Evolutionary conservation across 176 grass and related monocot genomes (phyloP).

Genomic region (Cenchrus americanus): DNA sequence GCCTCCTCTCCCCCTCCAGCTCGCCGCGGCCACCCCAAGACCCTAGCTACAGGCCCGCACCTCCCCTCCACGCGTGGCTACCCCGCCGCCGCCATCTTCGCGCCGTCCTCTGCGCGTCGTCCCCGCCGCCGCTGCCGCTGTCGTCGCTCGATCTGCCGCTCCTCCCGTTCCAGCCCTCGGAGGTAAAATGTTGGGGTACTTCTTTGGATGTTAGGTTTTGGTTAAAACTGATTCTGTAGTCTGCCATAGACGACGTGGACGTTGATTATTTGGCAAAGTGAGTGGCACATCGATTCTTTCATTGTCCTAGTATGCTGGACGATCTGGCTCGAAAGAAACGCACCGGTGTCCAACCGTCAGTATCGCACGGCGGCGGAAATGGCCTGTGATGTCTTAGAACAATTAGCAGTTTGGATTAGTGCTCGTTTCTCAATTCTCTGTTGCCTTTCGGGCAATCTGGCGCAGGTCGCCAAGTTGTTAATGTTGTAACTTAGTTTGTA

Average conservation of each 20-base stretch:
- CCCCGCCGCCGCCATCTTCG: conserved; percentile 24
- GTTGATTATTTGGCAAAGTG: background rate
- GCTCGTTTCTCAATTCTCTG: too few species aligned
- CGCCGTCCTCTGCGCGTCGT: conserved; percentile 30
- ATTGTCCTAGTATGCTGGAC: too few species aligned
- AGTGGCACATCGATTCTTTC: background rate
- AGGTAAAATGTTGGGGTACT: conserved; percentile 51
- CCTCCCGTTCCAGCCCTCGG: conserved; percentile 70
- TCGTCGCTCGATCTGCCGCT: conserved; percentile 77
- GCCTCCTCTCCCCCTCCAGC: conserved; percentile 31
- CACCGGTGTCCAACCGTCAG: too few species aligned
- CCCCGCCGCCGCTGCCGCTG: conserved; percentile 25
- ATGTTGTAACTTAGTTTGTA: too few species aligned
- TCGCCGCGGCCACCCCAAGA: conserved; percentile 25
- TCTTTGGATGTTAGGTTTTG: background rate
- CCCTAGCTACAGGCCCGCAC: conserved; percentile 6
- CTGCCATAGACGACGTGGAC: background rate
- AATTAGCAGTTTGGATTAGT: too few species aligned
- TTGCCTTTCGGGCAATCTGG: too few species aligned
- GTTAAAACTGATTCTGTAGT: background rate
- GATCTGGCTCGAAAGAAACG: too few species aligned
- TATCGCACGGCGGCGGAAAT: too few species aligned
- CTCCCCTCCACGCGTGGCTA: background rate
- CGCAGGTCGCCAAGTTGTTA: too few species aligned
- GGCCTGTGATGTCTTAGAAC: too few species aligned